Base-by-base conservation (phyloP, 139 green algal species). In the Parachlorella kessleri region DNA sequence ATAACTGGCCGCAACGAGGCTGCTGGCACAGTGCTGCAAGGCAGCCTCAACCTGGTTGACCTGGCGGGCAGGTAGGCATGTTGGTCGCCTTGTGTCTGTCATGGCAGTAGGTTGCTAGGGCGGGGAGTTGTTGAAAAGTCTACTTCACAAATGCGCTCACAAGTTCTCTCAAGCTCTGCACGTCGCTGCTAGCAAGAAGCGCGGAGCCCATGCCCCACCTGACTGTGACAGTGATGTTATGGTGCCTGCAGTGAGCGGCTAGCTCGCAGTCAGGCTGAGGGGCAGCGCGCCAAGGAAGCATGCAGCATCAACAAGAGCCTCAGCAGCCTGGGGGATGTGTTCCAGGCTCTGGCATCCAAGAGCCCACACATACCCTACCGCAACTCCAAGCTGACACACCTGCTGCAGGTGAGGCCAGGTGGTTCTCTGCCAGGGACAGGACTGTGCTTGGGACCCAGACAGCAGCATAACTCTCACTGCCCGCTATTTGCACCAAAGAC, bases 271-370 rank as follows among this genome's bases (percentile, higher is more conserved):
- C 65, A 89, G 73, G 95, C 88, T 2, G 91, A 95, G 83, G 94
- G 93, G 21, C 78, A 90, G 84, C 90, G 93, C 39, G 89, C 92
- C 78, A 94, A 93, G 77, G 96, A 99, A 89, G 92, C 95, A 35
- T 97, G 94, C 79, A 90, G 88, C 77, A 99, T 99, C 87, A 99
- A 99, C 89, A 95, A 96, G 87, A 92, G 81, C 30, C 90, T 99
- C 26, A 91, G 77, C 48, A 81, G 86, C 7, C 87, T 99, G 40
- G 94, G 94, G 0, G 94, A 98, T 72, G 94, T 99, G 5, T 98
- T 99, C 79, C 65, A 75, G 72, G 81, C 91, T 9, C 88, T 98
- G 8, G 79, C 88, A 1, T 65, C 85, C 75, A 96, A 95, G 82
- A 84, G 26, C 38, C 66, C 79, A 9, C 94, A 98, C 78, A 69